Base-by-base conservation (phyloP, 495 filamentous ascomycete genomes). In the Penicillium coprophilum region DNA sequence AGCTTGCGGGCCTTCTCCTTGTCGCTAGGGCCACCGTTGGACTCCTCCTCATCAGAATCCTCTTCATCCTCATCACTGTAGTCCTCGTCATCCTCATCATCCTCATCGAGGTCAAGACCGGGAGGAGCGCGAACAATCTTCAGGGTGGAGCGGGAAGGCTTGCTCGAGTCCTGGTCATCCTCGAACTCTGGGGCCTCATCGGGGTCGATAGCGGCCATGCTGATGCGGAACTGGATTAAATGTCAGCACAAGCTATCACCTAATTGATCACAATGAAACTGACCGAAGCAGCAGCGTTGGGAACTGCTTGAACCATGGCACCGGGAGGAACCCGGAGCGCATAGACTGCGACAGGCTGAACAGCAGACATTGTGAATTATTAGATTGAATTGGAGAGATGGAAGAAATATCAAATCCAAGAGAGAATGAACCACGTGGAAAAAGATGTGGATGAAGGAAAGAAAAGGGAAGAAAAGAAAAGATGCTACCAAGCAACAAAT, bases 181-280 rank as follows among this genome's bases (percentile, higher is more conserved):
- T 86, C 82, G 50, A 80, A 81, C 57, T 89, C 83, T 38, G 88
- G 85, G 45, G 76, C 79, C 58, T 89, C 88, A 64, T 84, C 88
- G 32, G 94, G 94, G 70, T 99, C 92, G 64, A 99, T 86, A 63
- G 94, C 94, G 64, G 95, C 94, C 94, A 99, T 99, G 65, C 91
- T 97, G 61, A 99, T 87, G 64, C 90, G 92, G 77, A 96, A 91
- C 92, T 96, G 54, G 38, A 48, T 27, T 28, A 1, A 17, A 38
- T 38, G 55, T 63, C 39, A 69, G 58, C 40, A 6, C 32, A 5
- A 20, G 15, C 1, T 49, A 31, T 53, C 51, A 57, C 31, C 70
- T 55, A 66, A 46, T 64, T 51, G 46, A 17, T 19, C 34, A 13
- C 32, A 48, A 11, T 30, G 39, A 28, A 36, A 87, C 91, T 78